phyloP scores from a whole-genome alignment of 257 asterid genomes.

The Fraxinus pennsylvanica region DNA sequence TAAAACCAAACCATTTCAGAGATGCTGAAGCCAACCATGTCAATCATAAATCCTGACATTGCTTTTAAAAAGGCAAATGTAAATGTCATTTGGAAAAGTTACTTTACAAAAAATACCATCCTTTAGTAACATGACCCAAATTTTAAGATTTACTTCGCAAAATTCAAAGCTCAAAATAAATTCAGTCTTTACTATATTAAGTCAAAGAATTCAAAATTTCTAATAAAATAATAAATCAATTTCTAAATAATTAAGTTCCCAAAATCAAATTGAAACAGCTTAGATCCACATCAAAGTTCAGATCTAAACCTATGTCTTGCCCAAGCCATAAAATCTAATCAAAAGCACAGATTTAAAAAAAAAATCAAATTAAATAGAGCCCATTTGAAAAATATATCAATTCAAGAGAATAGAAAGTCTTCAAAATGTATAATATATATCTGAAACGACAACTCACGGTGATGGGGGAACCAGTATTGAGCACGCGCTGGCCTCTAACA shows the following conservation, averaged over 20 bases:
- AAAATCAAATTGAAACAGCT: conserved; percentile 5
- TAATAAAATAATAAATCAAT: neutral
- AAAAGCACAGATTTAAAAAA: neutral
- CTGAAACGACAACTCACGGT: conserved; percentile 49
- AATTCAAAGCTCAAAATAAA: neutral
- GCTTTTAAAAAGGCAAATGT: neutral
- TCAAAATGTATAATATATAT: neutral
- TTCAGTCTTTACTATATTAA: neutral
- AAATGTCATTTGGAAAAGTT: neutral
- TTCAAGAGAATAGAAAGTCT: neutral
- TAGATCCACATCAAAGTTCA: neutral
- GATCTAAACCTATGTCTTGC: conserved; percentile 11
- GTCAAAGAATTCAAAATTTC: conserved; percentile 1
- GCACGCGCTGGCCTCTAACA: conserved; percentile 82
- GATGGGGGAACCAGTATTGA: conserved; percentile 87
- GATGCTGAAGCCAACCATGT: neutral
- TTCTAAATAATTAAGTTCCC: conserved; percentile 7
- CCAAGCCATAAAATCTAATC: neutral
- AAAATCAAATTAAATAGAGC: neutral
- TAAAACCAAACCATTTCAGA: conserved; percentile 1
- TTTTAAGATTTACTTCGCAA: neutral
- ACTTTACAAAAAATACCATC: neutral
- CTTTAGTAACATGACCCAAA: neutral
- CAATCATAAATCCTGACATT: neutral
- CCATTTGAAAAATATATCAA: neutral